phyloP scores from a whole-genome alignment of 495 filamentous ascomycete species.

The Rusavskia elegans region DNA sequence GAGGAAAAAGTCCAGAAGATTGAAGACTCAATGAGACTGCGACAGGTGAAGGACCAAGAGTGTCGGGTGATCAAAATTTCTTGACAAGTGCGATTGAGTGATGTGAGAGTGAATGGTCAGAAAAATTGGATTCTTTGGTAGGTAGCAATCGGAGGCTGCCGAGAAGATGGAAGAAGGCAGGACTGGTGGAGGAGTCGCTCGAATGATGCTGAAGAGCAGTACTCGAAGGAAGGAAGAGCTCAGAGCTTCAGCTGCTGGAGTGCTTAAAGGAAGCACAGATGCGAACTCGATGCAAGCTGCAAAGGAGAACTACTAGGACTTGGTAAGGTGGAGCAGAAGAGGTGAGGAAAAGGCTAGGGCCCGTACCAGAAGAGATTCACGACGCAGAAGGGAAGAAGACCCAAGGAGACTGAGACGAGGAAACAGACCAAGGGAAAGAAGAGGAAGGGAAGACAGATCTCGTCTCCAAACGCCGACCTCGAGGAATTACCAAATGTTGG shows the following conservation, averaged over 20 bases:
- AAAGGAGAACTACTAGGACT: background rate
- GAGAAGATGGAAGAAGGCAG: too few relatives aligned
- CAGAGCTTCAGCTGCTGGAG: background rate
- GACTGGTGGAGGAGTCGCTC: too few relatives aligned
- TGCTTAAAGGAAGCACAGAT: background rate
- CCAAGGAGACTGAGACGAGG: background rate
- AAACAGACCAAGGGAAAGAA: background rate
- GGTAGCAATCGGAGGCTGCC: too few relatives aligned
- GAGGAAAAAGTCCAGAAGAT: background rate
- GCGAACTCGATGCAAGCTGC: background rate
- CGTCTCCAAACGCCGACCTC: background rate
- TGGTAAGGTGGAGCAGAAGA: background rate
- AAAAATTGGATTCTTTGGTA: too few relatives aligned
- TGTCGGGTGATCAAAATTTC: too few relatives aligned
- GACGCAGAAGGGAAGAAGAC: background rate
- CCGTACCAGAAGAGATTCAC: background rate
- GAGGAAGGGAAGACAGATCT: background rate
- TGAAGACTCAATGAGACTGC: background rate
- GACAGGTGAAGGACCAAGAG: background rate
- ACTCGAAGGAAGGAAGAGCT: background rate
- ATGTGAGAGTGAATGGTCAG: too few relatives aligned
- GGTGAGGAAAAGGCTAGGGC: background rate
- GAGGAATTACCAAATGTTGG: background rate
- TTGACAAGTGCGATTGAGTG: too few relatives aligned
- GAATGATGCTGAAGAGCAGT: too few relatives aligned